Percentiles rank a stretch among this genome's conserved stretches.
phyloP scores from a whole-genome alignment of 1,139 yeast genomes.

The Saccharomyces uvarum region DNA sequence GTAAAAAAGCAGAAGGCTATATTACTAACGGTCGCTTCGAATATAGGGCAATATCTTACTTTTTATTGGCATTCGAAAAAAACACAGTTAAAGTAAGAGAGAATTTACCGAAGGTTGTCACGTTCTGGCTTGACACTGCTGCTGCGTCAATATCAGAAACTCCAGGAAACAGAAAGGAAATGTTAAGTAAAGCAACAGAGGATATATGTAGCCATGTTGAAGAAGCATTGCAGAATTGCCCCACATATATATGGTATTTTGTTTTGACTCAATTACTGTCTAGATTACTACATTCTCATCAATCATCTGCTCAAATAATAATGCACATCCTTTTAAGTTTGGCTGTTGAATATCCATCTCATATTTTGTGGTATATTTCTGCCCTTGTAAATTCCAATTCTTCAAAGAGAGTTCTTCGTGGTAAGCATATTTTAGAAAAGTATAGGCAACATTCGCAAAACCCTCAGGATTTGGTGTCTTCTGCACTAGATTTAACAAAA shows the following conservation, averaged over 20 bases:
- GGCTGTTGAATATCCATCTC: conserved; percentile 64
- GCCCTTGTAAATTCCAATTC: conserved; percentile 70
- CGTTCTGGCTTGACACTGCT: conserved; percentile 88
- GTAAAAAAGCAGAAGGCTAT: conserved; percentile 39
- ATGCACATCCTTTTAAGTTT: conserved; percentile 50
- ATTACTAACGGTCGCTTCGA: conserved; percentile 56
- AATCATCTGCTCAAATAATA: conserved; percentile 49
- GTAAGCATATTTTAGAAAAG: conserved; percentile 38
- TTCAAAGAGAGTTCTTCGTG: conserved; percentile 47
- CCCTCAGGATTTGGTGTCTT: conserved; percentile 10
- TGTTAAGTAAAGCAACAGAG: conserved; percentile 19
- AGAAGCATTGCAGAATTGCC: conserved; percentile 41
- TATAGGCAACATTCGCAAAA: conserved; percentile 14
- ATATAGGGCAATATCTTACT: conserved; percentile 53
- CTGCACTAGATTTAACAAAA: conserved; percentile 21
- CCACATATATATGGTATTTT: conserved; percentile 68
- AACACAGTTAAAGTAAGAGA: conserved; percentile 72
- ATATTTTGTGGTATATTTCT: conserved; percentile 77
- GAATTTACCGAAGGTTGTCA: conserved; percentile 79
- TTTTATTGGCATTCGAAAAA: conserved; percentile 57
- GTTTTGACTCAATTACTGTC: conserved; percentile 83
- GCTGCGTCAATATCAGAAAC: conserved; percentile 30
- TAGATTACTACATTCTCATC: conserved; percentile 60
- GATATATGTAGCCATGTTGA: conserved; percentile 41
- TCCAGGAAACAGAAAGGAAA: conserved; percentile 24